phyloP scores from a whole-genome alignment of 257 asterid species.

The Nicotiana benthamiana region DNA sequence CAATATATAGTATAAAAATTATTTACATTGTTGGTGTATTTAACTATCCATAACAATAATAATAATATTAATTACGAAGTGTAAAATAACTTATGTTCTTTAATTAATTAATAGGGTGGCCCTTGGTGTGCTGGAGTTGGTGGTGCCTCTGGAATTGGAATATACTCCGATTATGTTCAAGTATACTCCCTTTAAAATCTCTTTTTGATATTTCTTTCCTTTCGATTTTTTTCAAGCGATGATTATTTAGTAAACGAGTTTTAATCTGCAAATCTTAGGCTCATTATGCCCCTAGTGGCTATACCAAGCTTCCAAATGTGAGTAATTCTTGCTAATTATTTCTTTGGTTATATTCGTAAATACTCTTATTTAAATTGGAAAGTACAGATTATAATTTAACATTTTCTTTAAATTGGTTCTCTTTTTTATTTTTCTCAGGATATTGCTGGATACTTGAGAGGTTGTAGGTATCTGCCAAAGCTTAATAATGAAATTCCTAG shows the following conservation, averaged over 20 bases:
- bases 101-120: neutral
- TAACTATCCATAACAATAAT: neutral
- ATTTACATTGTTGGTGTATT: neutral
- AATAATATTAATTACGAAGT: neutral
- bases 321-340: neutral
- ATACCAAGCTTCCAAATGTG: conserved; percentile 20
- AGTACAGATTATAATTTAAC: no score
- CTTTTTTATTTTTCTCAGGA: neutral
- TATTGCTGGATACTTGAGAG: conserved; percentile 15
- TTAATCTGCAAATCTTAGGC: conserved; percentile 7
- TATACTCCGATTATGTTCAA: conserved; percentile 17
- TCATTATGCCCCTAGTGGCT: conserved; percentile 25
- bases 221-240: neutral
- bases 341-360: neutral
- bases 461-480: conserved; percentile 20
- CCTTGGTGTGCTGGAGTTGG: conserved; percentile 8
- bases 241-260: neutral
- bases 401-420: neutral
- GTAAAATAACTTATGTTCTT: neutral
- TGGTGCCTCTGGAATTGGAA: neutral
- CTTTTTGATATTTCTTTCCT: neutral
- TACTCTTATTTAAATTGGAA: neutral
- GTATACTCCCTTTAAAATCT: neutral
- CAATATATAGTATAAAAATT: no score
- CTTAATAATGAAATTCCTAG: conserved; percentile 18